Base-by-base conservation (phyloP, 495 filamentous ascomycete genomes). In the Penicillium maclennaniae region DNA sequence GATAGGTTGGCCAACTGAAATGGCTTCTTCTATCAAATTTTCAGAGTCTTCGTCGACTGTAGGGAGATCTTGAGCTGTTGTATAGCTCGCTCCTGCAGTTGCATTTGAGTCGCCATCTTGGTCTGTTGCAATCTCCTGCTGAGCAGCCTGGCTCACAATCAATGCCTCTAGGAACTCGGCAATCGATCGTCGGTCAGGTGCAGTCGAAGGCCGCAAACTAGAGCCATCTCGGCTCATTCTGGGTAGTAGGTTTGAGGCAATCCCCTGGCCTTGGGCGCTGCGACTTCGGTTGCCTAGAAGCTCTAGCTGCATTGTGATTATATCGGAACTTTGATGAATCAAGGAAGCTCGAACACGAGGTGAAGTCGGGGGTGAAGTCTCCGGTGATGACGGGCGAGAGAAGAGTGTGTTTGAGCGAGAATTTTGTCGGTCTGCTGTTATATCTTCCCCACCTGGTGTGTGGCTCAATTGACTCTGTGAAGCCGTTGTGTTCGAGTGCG, bases 221-320 rank as follows among this genome's bases (percentile, higher is more conserved):
- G 54, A 44, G 47, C 43, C 17, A 16, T 62, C 55, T 49, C 43
- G 57, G 21, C 50, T 55, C 14, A 52, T n/a, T 45, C 56, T 42
- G 10, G 65, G 47, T 54, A 57, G 50, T 7, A 56, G 16, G 19
- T 51, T 44, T n/a, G 43, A 51, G 20, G 28, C 34, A 12, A 47
- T 36, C 9, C 47, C 43, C 10, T 56, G 55, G 37, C 53, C 51
- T 38, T 65, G 66, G 3, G 55, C n/a, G 20, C 56, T 67, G 26
- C 59, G 72, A 44, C 61, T 73, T 4, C 60, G 72, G 48, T 69
- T 74, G 3, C 62, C 63, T 31, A 75, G 46, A 1, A 78, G 54
- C 42, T 75, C 74, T 20, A 78, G 48, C 43, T 78, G 72, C 75
- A 77, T 78, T 5, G 75, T 76, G 47, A 76, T 75, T n/a, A 75